Evolutionary conservation across 371 early-diverging fungal genomes (phyloP).

Genomic region (Homolaphlyctis polyrhiza): DNA sequence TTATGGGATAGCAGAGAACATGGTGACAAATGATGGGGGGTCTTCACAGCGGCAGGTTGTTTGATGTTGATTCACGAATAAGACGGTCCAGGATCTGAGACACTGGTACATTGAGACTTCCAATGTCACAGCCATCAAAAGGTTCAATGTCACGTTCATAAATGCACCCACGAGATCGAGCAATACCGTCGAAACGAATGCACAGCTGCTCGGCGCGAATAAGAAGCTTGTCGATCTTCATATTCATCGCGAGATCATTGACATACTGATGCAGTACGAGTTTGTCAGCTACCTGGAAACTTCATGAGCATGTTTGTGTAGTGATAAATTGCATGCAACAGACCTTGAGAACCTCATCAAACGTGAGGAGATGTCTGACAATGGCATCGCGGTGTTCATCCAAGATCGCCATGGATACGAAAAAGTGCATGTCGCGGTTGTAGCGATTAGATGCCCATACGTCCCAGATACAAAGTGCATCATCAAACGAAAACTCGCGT

Average conservation of each 20-base stretch:
- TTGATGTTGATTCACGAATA: neutral
- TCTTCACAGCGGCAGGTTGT: too few species aligned
- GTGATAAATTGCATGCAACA: neutral
- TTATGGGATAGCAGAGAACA: too few species aligned
- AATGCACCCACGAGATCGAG: slow-evolving; percentile 2
- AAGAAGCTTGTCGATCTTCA: slow-evolving; percentile 17
- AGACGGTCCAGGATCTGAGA: neutral
- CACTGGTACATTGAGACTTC: neutral
- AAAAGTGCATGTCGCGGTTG: slow-evolving; percentile 32
- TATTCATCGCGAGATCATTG: slow-evolving; percentile 18
- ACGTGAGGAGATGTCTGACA: slow-evolving; percentile 62
- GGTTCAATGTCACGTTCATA: neutral
- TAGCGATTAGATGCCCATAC: slow-evolving; percentile 19
- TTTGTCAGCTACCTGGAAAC: too few species aligned
- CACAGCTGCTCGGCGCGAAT: slow-evolving; percentile 20
- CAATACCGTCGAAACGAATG: slow-evolving; percentile 13
- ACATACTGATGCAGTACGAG: slow-evolving; percentile 14
- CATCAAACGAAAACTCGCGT: slow-evolving; percentile 82
- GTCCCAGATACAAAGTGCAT: slow-evolving; percentile 82
- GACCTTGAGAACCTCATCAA: slow-evolving; percentile 85
- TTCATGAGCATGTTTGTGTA: neutral
- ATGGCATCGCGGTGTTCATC: slow-evolving; percentile 74
- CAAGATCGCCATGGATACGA: slow-evolving; percentile 78
- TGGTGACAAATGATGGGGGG: too few species aligned
- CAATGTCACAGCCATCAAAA: neutral